A percentile compares a stretch with the other conserved stretches of the same genome.
These are phyloP conservation scores for Pseudogymnoascus sp. DNA, from an alignment of 2,329 filamentous ascomycete species.

Conservation along the genomic window DNA sequence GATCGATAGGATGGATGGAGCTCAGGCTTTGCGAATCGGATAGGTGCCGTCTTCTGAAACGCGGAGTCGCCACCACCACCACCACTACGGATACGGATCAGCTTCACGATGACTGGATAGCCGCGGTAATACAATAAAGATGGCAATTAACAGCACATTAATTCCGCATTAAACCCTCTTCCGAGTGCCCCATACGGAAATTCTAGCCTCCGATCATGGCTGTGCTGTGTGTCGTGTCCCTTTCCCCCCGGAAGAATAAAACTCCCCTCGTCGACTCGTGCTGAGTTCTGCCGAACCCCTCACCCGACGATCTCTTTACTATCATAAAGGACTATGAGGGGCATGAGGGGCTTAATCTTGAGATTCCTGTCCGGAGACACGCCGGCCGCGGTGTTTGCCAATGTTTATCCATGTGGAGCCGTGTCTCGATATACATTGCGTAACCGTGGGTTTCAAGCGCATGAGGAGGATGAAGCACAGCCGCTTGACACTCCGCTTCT, in stretches of 20 bases:
- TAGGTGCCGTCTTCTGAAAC: not conserved
- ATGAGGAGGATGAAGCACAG: not conserved
- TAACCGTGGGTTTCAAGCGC: not conserved
- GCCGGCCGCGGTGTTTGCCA: not conserved
- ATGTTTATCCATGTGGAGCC: slow-evolving; percentile 6
- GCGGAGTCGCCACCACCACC: not conserved
- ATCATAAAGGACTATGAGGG: not conserved
- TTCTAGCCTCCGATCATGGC: not conserved
- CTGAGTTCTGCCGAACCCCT: slow-evolving; percentile 5
- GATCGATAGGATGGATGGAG: not conserved
- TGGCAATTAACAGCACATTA: not conserved
- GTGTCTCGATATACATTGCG: not conserved
- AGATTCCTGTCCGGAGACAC: not conserved
- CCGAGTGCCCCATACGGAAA: not conserved
- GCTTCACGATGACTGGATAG: not conserved
- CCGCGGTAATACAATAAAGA: slow-evolving; percentile 3
- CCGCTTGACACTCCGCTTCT: slow-evolving; percentile 5
- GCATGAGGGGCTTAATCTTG: not conserved
- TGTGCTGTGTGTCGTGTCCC: not conserved
- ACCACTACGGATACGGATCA: not conserved
- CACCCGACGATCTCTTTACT: not conserved
- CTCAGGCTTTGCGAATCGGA: slow-evolving; percentile 1
- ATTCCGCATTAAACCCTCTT: not conserved
- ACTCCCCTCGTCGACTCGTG: not conserved
- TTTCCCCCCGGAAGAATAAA: not conserved